Evolutionary conservation across 331 rosid species (phyloP).

Genomic region (Saraca asoca): DNA sequence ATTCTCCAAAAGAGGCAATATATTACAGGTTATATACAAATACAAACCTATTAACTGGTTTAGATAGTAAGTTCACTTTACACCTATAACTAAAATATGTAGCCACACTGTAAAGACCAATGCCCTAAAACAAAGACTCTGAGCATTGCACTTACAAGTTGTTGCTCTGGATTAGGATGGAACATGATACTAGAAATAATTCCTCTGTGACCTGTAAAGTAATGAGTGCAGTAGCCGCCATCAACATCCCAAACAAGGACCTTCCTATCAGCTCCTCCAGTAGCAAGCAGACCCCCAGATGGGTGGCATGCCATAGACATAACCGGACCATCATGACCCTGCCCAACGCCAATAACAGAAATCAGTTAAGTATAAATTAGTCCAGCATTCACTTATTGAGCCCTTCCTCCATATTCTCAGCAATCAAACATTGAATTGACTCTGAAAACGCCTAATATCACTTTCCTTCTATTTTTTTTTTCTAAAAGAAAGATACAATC

Average conservation of each 20-base stretch:
- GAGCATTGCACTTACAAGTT: conserved; percentile 54
- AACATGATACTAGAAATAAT: conserved; percentile 78
- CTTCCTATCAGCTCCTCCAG: conserved; percentile 92
- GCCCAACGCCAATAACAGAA: conserved; percentile 6
- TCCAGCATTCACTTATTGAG: neutral
- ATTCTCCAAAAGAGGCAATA: neutral
- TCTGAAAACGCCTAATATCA: neutral
- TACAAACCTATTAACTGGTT: neutral
- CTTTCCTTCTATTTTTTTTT: neutral
- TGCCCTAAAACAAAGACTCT: neutral
- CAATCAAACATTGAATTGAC: neutral
- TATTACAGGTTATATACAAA: neutral
- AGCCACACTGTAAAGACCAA: neutral
- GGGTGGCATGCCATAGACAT: conserved; percentile 82
- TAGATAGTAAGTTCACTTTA: neutral
- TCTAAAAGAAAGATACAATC: neutral
- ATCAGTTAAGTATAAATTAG: neutral
- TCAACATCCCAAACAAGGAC: conserved; percentile 94
- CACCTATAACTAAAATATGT: neutral
- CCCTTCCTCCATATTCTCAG: neutral
- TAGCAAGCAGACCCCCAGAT: conserved; percentile 89
- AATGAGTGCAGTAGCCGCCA: conserved; percentile 90
- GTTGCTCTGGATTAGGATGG: conserved; percentile 74
- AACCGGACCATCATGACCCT: conserved; percentile 96
- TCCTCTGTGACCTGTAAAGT: conserved; percentile 79